A percentile compares a stretch with the other conserved stretches of the same genome.
These are phyloP conservation scores for Chlamydomonas sp. DNA, from an alignment of 139 green algal species.

Conservation along the genomic window DNA sequence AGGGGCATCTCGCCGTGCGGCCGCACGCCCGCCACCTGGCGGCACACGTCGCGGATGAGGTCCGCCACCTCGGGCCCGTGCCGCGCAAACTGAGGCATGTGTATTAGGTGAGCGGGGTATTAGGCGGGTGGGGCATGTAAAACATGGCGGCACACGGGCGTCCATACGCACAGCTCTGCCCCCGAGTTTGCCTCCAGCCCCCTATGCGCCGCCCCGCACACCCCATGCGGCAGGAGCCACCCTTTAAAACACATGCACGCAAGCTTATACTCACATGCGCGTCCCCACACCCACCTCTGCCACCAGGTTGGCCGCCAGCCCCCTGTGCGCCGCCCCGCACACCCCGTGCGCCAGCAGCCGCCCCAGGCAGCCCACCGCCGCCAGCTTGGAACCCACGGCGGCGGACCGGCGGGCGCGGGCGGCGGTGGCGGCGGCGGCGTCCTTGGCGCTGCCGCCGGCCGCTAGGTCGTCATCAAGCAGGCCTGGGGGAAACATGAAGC, in stretches of 20 bases:
- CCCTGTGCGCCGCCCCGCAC: not conserved
- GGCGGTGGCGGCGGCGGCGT: not conserved
- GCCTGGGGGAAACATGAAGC: no score
- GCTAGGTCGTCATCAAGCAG: not conserved
- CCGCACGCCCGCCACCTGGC: conserved; percentile 1
- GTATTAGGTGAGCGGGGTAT: no score
- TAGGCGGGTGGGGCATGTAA: no score
- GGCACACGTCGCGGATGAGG: conserved; percentile 25
- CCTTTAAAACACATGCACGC: no score
- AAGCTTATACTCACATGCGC: no score
- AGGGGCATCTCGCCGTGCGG: conserved; percentile 31
- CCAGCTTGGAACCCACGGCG: conserved; percentile 23
- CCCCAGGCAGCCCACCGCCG: conserved; percentile 14
- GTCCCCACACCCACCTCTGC: conserved; percentile 8
- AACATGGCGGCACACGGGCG: no score
- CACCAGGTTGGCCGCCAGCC: conserved; percentile 3
- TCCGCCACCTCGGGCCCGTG: conserved; percentile 35
- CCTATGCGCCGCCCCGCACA: no score
- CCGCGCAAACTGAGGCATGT: conserved; percentile 1
- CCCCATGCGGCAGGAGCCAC: no score
- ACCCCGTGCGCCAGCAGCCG: conserved; percentile 34
- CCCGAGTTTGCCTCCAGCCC: no score
- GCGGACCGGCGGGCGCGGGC: not conserved
- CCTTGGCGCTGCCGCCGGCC: not conserved
- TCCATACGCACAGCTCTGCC: no score